A percentile compares a stretch with the other conserved stretches of the same genome.
These are phyloP conservation scores for Reticulascus tulasneorum DNA, from an alignment of 2,329 filamentous ascomycete genomes.

Conservation along the genomic window DNA sequence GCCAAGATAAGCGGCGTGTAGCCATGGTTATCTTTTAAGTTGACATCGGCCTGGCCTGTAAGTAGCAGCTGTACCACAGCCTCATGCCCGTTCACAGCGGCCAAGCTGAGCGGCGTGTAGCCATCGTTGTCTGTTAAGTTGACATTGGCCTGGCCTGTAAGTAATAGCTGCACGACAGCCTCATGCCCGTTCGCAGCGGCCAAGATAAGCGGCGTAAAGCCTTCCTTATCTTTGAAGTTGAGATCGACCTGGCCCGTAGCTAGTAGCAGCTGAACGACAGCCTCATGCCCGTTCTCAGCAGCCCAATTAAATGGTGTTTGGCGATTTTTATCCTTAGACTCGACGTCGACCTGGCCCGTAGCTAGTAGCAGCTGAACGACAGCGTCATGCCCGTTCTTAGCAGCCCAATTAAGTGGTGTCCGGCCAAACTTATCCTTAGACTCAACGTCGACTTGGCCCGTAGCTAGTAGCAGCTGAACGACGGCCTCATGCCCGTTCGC, in stretches of 20 bases:
- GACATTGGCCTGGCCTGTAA: constrained; percentile 15
- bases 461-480: constrained; percentile 9
- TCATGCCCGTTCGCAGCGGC: constrained; percentile 15
- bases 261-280: constrained; percentile 12
- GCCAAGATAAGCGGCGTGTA: constrained; percentile 15
- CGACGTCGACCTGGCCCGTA: constrained; percentile 11
- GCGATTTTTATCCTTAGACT: constrained; percentile 12
- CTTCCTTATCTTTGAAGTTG: constrained; percentile 12
- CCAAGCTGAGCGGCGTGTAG: constrained; percentile 15
- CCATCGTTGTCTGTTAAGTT: constrained; percentile 13
- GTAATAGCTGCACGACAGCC: constrained; percentile 13
- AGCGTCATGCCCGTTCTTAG: constrained; percentile 2
- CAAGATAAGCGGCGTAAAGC: constrained; percentile 14
- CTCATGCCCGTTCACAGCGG: constrained; percentile 14
- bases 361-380: constrained; percentile 7
- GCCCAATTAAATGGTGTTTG: constrained; percentile 15
- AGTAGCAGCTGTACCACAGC: constrained; percentile 11
- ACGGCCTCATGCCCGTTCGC: constrained; percentile 9
- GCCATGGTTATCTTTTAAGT: constrained; percentile 12
- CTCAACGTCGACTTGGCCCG: constrained; percentile 12
- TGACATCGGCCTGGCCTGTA: constrained; percentile 14
- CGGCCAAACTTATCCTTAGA: constrained; percentile 9
- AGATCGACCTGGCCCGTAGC: constrained; percentile 13
- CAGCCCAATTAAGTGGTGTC: constrained; percentile 13
- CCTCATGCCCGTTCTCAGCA: constrained; percentile 10